A percentile compares a stretch with the other conserved stretches of the same genome.
Evolutionary conservation across 805 yeast species (phyloP).

Genomic region (Ogataea naganishii): DNA sequence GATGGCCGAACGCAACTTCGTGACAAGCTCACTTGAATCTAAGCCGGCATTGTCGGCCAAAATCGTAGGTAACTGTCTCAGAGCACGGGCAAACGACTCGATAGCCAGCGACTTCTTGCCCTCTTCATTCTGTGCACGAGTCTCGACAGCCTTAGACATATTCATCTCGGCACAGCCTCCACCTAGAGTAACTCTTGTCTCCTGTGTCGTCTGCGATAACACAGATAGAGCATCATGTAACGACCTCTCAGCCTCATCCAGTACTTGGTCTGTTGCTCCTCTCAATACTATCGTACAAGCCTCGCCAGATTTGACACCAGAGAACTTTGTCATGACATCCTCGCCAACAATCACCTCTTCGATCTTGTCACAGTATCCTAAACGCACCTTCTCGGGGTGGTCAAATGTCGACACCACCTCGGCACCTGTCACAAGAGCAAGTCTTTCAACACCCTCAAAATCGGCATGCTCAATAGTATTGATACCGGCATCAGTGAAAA

Average conservation of each 20-base stretch:
- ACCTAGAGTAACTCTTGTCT: conserved; percentile 86
- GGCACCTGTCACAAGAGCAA: conserved; percentile 95
- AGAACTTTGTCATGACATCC: conserved; percentile 78
- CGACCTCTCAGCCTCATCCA: conserved; percentile 96
- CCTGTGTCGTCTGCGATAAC: conserved; percentile 86
- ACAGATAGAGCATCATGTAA: conserved; percentile 95
- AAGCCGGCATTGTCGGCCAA: conserved; percentile 96
- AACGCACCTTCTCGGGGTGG: conserved; percentile 73
- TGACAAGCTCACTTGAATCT: conserved; percentile 86
- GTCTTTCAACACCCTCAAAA: conserved; percentile 94
- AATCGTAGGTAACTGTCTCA: conserved; percentile 91
- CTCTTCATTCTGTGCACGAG: conserved; percentile 80
- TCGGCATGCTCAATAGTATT: conserved; percentile 97
- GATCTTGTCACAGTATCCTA: conserved; percentile 83
- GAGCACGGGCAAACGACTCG: conserved; percentile 88
- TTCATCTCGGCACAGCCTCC: conserved; percentile 91
- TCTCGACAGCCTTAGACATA: conserved; percentile 96
- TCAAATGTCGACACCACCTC: conserved; percentile 97
- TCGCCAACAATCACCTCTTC: conserved; percentile 94
- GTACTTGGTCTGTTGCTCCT: conserved; percentile 98
- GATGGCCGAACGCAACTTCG: conserved; percentile 82
- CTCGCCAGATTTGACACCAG: conserved; percentile 93
- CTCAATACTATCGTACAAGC: conserved; percentile 94
- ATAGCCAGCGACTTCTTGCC: conserved; percentile 93
- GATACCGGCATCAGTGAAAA: conserved; percentile 79